Base-by-base conservation (phyloP, 2,329 filamentous ascomycete genomes). In the Teratosphaeria destructans region DNA sequence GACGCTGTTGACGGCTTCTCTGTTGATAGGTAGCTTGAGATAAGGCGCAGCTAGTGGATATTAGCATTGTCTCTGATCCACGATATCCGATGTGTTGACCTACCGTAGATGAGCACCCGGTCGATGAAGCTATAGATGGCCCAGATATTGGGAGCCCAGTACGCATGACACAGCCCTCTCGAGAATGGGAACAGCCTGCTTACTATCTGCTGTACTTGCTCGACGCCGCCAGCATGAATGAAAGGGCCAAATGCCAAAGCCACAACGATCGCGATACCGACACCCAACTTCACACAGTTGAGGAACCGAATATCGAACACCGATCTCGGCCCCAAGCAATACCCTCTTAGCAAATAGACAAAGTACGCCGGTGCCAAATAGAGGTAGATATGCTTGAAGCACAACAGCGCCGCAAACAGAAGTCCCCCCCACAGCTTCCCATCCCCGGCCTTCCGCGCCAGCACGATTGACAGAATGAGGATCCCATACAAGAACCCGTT, bases 71-170 rank as follows among this genome's bases (percentile, higher is more conserved):
- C 14, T 27, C 3, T n/a, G 19, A 3, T 49, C 1, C 10, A 10
- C 16, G 23, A 49, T 23, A 49, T n/a, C 16, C 43, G n/a, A n/a
- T 1, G 7, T 19, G 19, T 29, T 4, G n/a, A 27, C 85, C 72
- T 77, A 95, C 90, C 75, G 67, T 85, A 83, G 61, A 99, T 96
- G 65, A 99, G 73, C 7, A 90, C 76, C 57, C 94, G 82, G 70
- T 99, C 94, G 1, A 82, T 77, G 72, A 97, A 96, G 0, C 94
- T 96, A 75, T 99, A 99, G 71, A 97, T 82, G 0, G 94, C 93
- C 94, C 94, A 99, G 1, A 96, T 78, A 66, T 99, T 99, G 0
- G 94, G 92, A 12, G 94, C 94, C 94, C 94, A 99, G 73, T 99
- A 99, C 0, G 94, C 94, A 77, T 99, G 94, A 72, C 93, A 97